Percentiles rank a stretch among this genome's conserved stretches.
Conservation (phyloP, 768 basidiomycete genomes). For the Inosperma sp. region DNA sequence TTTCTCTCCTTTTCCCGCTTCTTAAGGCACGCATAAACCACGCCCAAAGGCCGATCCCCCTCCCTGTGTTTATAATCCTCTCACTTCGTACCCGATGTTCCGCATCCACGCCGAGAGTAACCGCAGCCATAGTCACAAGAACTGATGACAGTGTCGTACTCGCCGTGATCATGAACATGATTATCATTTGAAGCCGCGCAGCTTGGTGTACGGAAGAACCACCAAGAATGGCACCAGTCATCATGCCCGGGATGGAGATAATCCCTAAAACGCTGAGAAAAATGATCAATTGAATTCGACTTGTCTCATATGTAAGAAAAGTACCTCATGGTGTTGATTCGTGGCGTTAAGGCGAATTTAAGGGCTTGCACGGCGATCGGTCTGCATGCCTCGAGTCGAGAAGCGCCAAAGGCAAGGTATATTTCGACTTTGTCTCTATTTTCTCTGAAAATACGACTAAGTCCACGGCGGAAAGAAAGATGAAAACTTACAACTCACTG, state of each 20-base stretch:
- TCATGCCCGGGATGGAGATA: slow-evolving; percentile 84
- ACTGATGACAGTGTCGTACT: slow-evolving; percentile 69
- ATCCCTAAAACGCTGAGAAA: slow-evolving; percentile 60
- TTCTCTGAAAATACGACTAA: slow-evolving; percentile 44
- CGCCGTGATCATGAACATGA: slow-evolving; percentile 91
- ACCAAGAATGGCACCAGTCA: slow-evolving; percentile 88
- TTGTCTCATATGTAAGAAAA: neutral
- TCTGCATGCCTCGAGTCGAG: slow-evolving; percentile 75
- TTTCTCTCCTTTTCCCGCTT: neutral
- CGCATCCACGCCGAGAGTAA: slow-evolving; percentile 60
- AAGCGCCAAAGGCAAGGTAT: slow-evolving; percentile 82
- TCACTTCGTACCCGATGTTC: slow-evolving; percentile 63
- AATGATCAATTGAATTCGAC: neutral
- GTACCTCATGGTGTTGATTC: slow-evolving; percentile 80
- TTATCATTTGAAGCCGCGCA: slow-evolving; percentile 83
- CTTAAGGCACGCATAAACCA: neutral
- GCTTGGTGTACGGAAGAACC: slow-evolving; percentile 83
- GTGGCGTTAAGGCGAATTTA: slow-evolving; percentile 73
- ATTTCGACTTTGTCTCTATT: slow-evolving; percentile 83
- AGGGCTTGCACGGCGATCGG: slow-evolving; percentile 77
- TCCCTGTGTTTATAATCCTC: slow-evolving; percentile 40
- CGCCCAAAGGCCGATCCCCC: slow-evolving; percentile 4
- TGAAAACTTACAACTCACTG: slow-evolving; percentile 47
- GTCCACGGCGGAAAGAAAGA: neutral
- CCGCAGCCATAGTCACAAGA: slow-evolving; percentile 53